Evolutionary conservation across 257 asterid genomes (phyloP), one percentile per base, ranked within the genome.

Genomic region (Anisodus tanguticus): DNA sequence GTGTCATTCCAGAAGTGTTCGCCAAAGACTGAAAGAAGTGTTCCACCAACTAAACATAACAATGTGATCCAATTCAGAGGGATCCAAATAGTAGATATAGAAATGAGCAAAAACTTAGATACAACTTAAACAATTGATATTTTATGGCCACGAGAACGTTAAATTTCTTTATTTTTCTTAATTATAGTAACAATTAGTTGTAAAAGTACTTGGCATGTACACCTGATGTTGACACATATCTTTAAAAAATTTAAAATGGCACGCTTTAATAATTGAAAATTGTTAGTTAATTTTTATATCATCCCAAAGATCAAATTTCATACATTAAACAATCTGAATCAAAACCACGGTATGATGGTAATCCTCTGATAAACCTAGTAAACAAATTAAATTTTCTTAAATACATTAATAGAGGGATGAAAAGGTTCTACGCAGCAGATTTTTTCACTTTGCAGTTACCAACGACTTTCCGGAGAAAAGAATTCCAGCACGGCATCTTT

Each of bases 1-100:
- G 93, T 22, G 99, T 95, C 98, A 95, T 95, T 84, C 99, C 98
- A 79, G 98, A 97, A 35, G 99, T 97, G 89, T 93, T 97, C 86
- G 93, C 98, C 90, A 97, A 85, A 64, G 98, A 97, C 89, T 95
- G 99, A 88, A 97, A 97, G 93, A 95, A 97, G 91, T 97, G 98
- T 90, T 95, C 99, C 88, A 97, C 99, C 90, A 97, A 88, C 99
- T 97, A 88, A 9, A 31, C 80, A 57, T 47, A 76, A 62, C 6
- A 59, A 62, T 41, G 22, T 4, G 26, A 63, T 17, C 15, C 47
- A 63, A 47, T 49, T 82, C 64, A 19, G 45, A 39, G 3, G 41
- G 58, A 49, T 17, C 80, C 49, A 68, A 17, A 9, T 55, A 82
- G 67, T 16, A 82, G 68, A n/a, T 15, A 53, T 16, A 13, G 41